A percentile compares a stretch with the other conserved stretches of the same genome.
These are phyloP conservation scores for Pneumocystis sp. DNA, from an alignment of 1,139 yeast genomes.

Conservation along the genomic window DNA sequence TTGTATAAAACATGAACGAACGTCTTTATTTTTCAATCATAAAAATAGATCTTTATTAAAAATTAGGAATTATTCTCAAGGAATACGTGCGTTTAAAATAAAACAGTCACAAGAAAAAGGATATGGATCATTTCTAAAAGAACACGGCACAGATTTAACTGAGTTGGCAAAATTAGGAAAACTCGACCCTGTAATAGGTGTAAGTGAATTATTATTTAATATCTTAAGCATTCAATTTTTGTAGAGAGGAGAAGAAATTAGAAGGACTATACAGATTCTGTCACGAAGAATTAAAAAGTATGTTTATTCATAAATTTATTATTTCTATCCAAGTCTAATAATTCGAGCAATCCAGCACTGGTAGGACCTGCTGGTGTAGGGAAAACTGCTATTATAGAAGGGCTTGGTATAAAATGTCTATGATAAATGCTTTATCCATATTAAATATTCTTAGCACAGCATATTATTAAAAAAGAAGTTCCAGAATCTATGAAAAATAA, in stretches of 20 bases:
- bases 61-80: not conserved
- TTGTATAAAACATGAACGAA: not conserved
- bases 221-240: not conserved
- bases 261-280: slow-evolving; percentile 79
- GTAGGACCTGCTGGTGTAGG: slow-evolving; percentile 77
- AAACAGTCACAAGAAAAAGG: not conserved
- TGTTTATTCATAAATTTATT: slow-evolving; percentile 68
- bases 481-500: slow-evolving; percentile 87
- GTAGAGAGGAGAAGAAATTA: slow-evolving; percentile 72
- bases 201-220: not conserved
- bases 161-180: slow-evolving; percentile 78
- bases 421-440: not conserved
- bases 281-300: slow-evolving; percentile 88
- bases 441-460: slow-evolving; percentile 40
- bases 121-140: slow-evolving; percentile 33
- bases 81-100: not conserved
- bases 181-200: slow-evolving; percentile 87
- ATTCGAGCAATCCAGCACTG: not conserved
- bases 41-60: not conserved
- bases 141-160: slow-evolving; percentile 78
- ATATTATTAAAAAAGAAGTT: slow-evolving; percentile 80
- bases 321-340: not conserved
- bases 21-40: not conserved
- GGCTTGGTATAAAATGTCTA: slow-evolving; percentile 28
- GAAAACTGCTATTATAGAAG: slow-evolving; percentile 92